Evolutionary conservation across 2,329 filamentous ascomycete species (phyloP).

Genomic region (Xylariaceae sp.): DNA sequence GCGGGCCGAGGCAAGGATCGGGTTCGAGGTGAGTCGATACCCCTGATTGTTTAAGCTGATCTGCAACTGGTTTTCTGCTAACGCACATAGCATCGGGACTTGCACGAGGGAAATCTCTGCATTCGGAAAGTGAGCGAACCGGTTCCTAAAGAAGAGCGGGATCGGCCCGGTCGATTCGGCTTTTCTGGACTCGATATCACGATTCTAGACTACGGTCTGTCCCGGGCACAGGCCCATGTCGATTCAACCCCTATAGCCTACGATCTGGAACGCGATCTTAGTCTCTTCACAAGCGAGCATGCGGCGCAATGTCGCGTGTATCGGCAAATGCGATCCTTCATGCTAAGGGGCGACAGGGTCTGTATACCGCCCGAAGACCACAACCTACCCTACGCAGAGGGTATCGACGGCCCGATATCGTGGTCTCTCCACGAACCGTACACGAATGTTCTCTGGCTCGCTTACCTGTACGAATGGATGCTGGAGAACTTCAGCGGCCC

Average conservation of each 20-base stretch:
- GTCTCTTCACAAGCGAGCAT: conserved; percentile 56
- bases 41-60: conserved; percentile 28
- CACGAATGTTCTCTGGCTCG: conserved; percentile 61
- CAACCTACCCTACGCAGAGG: conserved; percentile 42
- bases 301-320: conserved; percentile 57
- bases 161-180: conserved; percentile 43
- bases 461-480: conserved; percentile 55
- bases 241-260: conserved; percentile 43
- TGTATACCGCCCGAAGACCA: conserved; percentile 46
- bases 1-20: conserved; percentile 51
- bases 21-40: conserved; percentile 51
- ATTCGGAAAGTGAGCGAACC: conserved; percentile 42
- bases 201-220: conserved; percentile 61
- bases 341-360: conserved; percentile 46
- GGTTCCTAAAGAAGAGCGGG: conserved; percentile 29
- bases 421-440: conserved; percentile 55
- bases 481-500: conserved; percentile 42
- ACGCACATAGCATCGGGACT: conserved; percentile 51
- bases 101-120: conserved; percentile 62
- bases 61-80: conserved; percentile 12
- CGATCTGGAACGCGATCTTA: conserved; percentile 56
- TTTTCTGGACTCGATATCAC: conserved; percentile 59
- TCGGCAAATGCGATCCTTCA: conserved; percentile 56
- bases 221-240: conserved; percentile 45
- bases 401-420: conserved; percentile 44